These are phyloP conservation scores for Corymbia calophylla DNA, from an alignment of 441 rosid species.

Conservation along the genomic window DNA sequence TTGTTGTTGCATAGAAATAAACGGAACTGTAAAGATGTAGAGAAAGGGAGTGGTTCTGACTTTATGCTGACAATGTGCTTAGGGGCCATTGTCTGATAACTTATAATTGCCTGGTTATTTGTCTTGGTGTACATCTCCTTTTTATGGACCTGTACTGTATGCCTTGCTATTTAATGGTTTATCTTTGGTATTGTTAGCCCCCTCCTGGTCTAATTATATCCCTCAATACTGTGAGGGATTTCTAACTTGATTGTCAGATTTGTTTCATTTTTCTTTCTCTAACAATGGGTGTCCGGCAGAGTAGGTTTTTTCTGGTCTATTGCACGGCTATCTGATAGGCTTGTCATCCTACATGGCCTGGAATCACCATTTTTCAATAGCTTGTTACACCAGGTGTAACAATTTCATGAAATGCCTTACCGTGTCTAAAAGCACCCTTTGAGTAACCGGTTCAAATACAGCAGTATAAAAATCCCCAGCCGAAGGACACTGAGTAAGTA, in stretches of 20 bases:
- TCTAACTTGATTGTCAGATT: neutral
- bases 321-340: neutral
- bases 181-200: neutral
- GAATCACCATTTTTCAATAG: neutral
- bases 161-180: neutral
- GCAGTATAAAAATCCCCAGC: neutral
- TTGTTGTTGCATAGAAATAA: slow-evolving; percentile 23
- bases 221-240: neutral
- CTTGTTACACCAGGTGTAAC: neutral
- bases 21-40: slow-evolving; percentile 19
- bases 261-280: neutral
- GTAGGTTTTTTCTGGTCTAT: neutral
- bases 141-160: neutral
- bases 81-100: neutral
- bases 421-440: neutral
- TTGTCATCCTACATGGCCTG: neutral
- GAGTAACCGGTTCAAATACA: neutral
- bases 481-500: neutral
- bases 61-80: slow-evolving; percentile 5
- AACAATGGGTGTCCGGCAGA: neutral
- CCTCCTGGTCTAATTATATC: neutral
- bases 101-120: neutral
- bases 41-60: slow-evolving; percentile 8
- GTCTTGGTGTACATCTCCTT: neutral
- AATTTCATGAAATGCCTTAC: neutral